Conservation (phyloP, 169 alveolate genomes). For the Eimeria necatrix region DNA sequence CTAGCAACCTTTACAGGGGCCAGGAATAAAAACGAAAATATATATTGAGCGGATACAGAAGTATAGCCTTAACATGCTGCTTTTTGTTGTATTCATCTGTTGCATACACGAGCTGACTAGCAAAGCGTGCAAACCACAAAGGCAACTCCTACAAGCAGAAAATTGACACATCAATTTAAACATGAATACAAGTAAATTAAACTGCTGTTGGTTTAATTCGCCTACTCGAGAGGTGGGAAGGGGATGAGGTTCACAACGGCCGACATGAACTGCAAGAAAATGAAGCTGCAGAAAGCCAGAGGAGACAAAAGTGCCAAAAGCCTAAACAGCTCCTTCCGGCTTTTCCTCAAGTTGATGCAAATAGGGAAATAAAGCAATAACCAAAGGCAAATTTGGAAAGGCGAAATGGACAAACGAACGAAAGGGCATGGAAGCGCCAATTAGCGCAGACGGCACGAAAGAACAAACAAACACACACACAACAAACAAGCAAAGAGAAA, state of each 20-base stretch:
- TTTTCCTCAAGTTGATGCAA: background rate
- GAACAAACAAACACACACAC: background rate
- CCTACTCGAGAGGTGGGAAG: slow-evolving; percentile 28
- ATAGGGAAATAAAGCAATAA: background rate
- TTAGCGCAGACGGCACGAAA: no score
- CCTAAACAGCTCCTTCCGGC: no score
- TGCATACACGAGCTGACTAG: no score
- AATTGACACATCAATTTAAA: background rate
- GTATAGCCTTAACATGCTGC: background rate
- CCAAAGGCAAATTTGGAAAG: no score
- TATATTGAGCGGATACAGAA: background rate
- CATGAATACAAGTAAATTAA: background rate
- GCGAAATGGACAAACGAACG: background rate
- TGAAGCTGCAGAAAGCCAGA: background rate
- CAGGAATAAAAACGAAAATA: background rate
- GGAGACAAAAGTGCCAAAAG: background rate
- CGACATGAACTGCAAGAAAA: slow-evolving; percentile 4
- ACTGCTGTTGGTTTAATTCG: background rate
- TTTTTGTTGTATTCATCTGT: no score
- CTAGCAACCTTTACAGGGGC: no score
- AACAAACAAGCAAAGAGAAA: background rate
- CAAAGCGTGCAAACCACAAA: no score
- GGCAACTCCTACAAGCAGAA: background rate
- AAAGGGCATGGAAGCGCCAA: no score
- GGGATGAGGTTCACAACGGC: slow-evolving; percentile 3